Percentiles rank a stretch among this genome's conserved stretches.
phyloP scores from a whole-genome alignment of 106 monocot genomes.

The Alisma plantagoaquatica region DNA sequence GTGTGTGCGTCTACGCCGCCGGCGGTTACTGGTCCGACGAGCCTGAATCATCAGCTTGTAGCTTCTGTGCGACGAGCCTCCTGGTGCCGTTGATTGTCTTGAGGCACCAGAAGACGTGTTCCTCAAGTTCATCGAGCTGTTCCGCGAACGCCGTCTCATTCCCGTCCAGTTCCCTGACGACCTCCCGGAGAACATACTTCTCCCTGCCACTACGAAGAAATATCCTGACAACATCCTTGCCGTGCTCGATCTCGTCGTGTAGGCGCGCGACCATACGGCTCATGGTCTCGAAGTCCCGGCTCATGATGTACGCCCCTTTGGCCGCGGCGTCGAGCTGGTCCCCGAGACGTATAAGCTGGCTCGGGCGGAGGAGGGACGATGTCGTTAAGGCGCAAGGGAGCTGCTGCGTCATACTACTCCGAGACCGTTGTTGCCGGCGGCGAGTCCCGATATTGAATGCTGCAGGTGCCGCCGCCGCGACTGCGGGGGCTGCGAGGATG shows the following conservation, averaged over 20 bases:
- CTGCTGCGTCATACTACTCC: not conserved
- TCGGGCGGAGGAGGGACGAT: not conserved
- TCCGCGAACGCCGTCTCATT: constrained; percentile 26
- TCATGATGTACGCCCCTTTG: constrained; percentile 74
- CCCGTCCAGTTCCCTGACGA: constrained; percentile 26
- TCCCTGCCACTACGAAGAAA: constrained; percentile 26
- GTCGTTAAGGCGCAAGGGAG: not conserved
- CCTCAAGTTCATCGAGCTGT: constrained; percentile 69
- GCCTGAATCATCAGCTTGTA: too few relatives aligned
- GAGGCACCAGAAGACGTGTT: constrained; percentile 76
- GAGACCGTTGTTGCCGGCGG: not conserved
- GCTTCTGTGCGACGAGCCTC: constrained; percentile 29
- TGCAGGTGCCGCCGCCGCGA: too few relatives aligned
- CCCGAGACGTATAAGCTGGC: constrained; percentile 11
- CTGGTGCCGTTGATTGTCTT: constrained; percentile 63
- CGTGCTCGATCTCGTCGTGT: constrained; percentile 85
- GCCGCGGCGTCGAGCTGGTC: constrained; percentile 58
- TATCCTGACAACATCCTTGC: constrained; percentile 43
- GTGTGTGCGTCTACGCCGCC: too few relatives aligned
- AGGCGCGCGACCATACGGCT: constrained; percentile 62
- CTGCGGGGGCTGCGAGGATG: constrained; percentile 5
- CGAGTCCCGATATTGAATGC: too few relatives aligned
- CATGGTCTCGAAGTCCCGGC: constrained; percentile 71
- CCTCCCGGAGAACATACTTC: constrained; percentile 28
- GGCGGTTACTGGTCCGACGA: too few relatives aligned